A percentile compares a stretch with the other conserved stretches of the same genome.
Conservation (phyloP, 495 filamentous ascomycete species). For the Penicillium steckii region DNA sequence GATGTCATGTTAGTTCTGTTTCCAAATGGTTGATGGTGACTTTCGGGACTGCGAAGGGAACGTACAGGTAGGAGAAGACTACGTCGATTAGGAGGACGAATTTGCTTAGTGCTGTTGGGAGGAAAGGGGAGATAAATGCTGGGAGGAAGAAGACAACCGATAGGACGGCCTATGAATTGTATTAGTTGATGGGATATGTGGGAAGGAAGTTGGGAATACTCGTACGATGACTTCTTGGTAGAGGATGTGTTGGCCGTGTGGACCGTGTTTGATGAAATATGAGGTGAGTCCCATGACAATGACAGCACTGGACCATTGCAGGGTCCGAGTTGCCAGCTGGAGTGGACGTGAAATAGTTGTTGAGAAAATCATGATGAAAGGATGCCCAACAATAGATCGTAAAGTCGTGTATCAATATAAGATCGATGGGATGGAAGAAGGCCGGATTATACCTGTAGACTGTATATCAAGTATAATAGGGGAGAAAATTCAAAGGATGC, state of each 20-base stretch:
- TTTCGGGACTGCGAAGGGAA: neutral
- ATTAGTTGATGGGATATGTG: neutral
- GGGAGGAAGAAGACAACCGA: constrained; percentile 59
- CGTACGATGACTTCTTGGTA: constrained; percentile 59
- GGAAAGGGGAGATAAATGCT: constrained; percentile 53
- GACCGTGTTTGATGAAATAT: constrained; percentile 49
- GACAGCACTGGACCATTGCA: constrained; percentile 57
- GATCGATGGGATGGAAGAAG: neutral
- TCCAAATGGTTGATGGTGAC: neutral
- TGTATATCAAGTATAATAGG: constrained; percentile 1
- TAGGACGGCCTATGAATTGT: constrained; percentile 44
- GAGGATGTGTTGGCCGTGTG: constrained; percentile 43
- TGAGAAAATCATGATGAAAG: constrained; percentile 33
- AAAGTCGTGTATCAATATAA: too few species aligned
- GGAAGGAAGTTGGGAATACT: neutral
- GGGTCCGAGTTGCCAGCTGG: constrained; percentile 30
- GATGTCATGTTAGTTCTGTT: constrained; percentile 17
- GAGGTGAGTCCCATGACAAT: constrained; percentile 61
- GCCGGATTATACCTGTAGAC: neutral
- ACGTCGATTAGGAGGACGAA: constrained; percentile 54
- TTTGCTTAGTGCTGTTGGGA: constrained; percentile 40
- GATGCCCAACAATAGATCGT: too few species aligned
- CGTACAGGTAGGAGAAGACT: constrained; percentile 61
- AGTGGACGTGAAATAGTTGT: constrained; percentile 33
- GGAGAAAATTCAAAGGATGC: neutral